Evolutionary conservation across 1,139 yeast species (phyloP), one percentile per base, ranked within the genome.

Genomic region (Hemisphaericaspora xylanilytica): DNA sequence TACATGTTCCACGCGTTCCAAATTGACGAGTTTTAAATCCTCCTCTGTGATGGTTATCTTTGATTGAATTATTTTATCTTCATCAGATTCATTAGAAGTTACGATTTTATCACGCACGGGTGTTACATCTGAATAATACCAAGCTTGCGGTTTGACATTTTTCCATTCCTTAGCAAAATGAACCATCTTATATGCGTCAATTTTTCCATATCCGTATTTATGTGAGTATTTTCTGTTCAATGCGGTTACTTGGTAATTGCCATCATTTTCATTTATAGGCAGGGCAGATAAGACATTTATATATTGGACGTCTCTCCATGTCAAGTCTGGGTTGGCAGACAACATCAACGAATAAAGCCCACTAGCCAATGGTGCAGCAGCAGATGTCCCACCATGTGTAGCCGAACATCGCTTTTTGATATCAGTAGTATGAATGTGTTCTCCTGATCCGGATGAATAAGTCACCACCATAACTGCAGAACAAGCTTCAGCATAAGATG

Each of bases 281-380:
- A 76, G 75, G 1, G 96, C 83, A 33, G 88, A 75, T 38, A 82
- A 65, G 12, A 90, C 81, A 3, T 87, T 77, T 12, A 94, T 71
- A 53, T 89, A 86, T 63, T 94, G 99, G 42, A 90, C 71, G 57
- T 94, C 99, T 58, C 98, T 78, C 99, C 99, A 94, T 0, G 97
- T 86, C 44, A 94, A 73, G 4, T 81, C 73, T 1, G 97, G 96
- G 47, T 95, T 85, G 2, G 81, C 88, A 51, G 84, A 80, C 37
- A 92, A 68, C 2, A 86, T 87, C 40, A 94, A 69, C 0, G 97
- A 78, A 58, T 85, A 88, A 1, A 94, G 75, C 15, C 98, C 98
- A 0, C 97, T 97, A 0, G 97, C 98, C 40, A 94, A 72, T 0
- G 99, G 99, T 0, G 98, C 98, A 13, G 98, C 97, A 0, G 98